phyloP scores from a whole-genome alignment of 805 yeast genomes.

The Ogataea chonburiensis region DNA sequence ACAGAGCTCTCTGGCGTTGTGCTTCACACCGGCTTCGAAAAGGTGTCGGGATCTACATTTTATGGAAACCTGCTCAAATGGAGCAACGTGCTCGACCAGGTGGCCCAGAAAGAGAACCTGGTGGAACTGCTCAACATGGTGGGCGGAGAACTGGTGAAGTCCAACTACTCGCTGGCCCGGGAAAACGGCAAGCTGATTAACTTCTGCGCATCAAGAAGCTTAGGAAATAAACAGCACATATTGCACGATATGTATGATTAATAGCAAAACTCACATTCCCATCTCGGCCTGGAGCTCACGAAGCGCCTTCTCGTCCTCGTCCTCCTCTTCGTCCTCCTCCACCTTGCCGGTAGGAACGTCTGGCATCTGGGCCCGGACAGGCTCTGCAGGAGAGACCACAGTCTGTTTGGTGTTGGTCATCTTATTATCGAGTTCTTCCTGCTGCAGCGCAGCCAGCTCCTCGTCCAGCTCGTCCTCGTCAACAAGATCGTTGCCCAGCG shows the following conservation, averaged over 20 bases:
- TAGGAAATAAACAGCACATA: slow-evolving; percentile 46
- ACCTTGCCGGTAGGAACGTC: slow-evolving; percentile 46
- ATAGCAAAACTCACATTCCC: slow-evolving; percentile 44
- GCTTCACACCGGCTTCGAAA: slow-evolving; percentile 35
- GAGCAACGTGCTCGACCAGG: slow-evolving; percentile 39
- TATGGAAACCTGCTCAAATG: slow-evolving; percentile 43
- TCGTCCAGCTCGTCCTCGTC: slow-evolving; percentile 96
- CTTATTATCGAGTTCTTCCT: slow-evolving; percentile 68
- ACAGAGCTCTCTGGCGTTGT: slow-evolving; percentile 34
- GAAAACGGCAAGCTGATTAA: slow-evolving; percentile 54
- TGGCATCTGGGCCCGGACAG: slow-evolving; percentile 40
- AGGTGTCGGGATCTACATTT: slow-evolving; percentile 35
- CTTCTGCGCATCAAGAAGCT: slow-evolving; percentile 54
- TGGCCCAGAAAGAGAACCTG: slow-evolving; percentile 46
- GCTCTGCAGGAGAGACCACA: slow-evolving; percentile 22
- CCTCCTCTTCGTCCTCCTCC: slow-evolving; percentile 47
- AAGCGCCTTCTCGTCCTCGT: slow-evolving; percentile 78
- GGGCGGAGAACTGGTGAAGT: slow-evolving; percentile 38
- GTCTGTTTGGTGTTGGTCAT: slow-evolving; percentile 45
- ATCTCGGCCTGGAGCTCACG: slow-evolving; percentile 81
- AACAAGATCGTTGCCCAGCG: slow-evolving; percentile 73
- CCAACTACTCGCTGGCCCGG: slow-evolving; percentile 56
- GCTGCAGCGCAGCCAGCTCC: slow-evolving; percentile 81
- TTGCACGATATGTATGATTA: slow-evolving; percentile 51
- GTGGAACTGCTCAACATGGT: slow-evolving; percentile 55